Base-by-base conservation (phyloP, 208 protist genomes). In the Porcisia deanei region DNA sequence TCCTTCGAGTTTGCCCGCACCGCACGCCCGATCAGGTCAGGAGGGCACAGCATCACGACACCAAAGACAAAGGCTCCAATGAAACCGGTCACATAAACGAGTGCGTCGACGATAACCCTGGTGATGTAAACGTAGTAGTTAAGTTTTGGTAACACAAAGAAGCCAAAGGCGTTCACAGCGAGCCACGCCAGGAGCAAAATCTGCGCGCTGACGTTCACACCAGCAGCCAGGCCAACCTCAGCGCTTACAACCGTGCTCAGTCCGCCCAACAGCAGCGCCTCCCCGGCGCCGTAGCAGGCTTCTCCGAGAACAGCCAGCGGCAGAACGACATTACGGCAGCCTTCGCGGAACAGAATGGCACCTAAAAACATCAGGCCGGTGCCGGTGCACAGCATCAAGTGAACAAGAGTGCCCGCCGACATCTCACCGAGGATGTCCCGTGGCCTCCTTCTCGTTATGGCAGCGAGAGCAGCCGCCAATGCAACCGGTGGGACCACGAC, bases 211-310 rank as follows among this genome's bases (percentile, higher is more conserved):
- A 80, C 73, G 22, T 55, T 70, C 45, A 83, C 74, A 30, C 80
- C 80, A 3, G 84, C 84, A 47, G 63, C 76, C 5, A 88, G 66
- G 41, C 84, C 84, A 22, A 84, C 76, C 73, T 84, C 80, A 2
- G 84, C 77, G 22, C 83, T 70, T 5, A 75, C 61, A 18, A 83
- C 54, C 2, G 41, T 66, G 61, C 79, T 59, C 10, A 86, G n/a
- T n/a, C 75, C 71, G 22, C 54, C 61, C 34, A 83, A 59, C 53
- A 81, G 22, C 10, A 83, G n/a, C 10, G 79, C 82, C 47, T 77
- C 65, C 18, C 82, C 82, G 14, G 77, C 71, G 10, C 82, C 82
- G 63, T 86, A 83, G 71, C 73, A 55, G 47, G 67, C 45, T 60
- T 78, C 49, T 52, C 78, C 75, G 22, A 80, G 49, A 39, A 83